These are phyloP conservation scores for Lolium multiflorum DNA, from an alignment of 176 grass and related monocot species.

Conservation along the genomic window DNA sequence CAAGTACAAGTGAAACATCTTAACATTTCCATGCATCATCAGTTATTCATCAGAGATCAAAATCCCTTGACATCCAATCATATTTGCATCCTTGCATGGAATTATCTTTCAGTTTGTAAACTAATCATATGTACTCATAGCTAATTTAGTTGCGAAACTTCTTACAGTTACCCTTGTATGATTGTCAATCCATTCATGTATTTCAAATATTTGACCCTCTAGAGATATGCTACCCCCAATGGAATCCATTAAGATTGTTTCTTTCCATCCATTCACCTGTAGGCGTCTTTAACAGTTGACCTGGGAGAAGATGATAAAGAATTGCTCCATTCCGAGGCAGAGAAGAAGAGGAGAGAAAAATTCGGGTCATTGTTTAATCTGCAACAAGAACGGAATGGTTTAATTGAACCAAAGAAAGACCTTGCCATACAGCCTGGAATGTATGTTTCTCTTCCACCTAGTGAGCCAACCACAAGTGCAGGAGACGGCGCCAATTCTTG, in stretches of 20 bases:
- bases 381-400: conserved; percentile 80
- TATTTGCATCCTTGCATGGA: conserved; percentile 11
- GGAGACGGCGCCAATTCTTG: conserved; percentile 27
- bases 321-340: conserved; percentile 67
- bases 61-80: conserved; percentile 13
- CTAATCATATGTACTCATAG: neutral
- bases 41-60: conserved; percentile 14
- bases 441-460: conserved; percentile 63
- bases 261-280: conserved; percentile 31
- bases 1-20: conserved; percentile 9
- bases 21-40: neutral
- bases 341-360: conserved; percentile 64
- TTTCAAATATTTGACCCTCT: neutral
- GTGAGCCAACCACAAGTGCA: conserved; percentile 6
- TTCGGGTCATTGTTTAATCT: conserved; percentile 63
- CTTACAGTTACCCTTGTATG: conserved; percentile 7
- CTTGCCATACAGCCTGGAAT: conserved; percentile 83
- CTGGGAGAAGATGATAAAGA: conserved; percentile 59
- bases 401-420: conserved; percentile 86
- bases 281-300: conserved; percentile 48
- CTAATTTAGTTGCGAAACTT: neutral
- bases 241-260: neutral
- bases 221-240: conserved; percentile 3
- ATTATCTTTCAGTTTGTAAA: neutral
- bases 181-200: conserved; percentile 2